These are phyloP conservation scores for Lecanicillium sp. DNA, from an alignment of 2,329 filamentous ascomycete species.

Conservation along the genomic window DNA sequence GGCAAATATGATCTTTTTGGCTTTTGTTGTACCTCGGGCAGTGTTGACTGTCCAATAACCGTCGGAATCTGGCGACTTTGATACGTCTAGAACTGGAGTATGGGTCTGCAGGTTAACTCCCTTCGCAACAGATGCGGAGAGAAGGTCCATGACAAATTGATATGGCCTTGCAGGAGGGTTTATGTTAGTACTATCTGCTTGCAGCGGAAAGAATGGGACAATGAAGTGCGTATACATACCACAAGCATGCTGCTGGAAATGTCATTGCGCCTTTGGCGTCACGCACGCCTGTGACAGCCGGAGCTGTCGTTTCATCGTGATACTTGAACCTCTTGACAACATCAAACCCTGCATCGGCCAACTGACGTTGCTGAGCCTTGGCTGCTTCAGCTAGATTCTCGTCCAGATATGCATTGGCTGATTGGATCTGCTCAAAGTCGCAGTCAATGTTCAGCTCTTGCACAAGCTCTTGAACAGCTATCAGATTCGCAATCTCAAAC, in stretches of 20 bases:
- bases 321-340: too few species aligned
- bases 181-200: slow-evolving; percentile 25
- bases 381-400: too few species aligned
- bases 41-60: slow-evolving; percentile 1
- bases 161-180: slow-evolving; percentile 23
- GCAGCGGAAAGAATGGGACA: slow-evolving; percentile 26
- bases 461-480: slow-evolving; percentile 25
- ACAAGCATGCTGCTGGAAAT: too few species aligned
- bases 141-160: slow-evolving; percentile 21
- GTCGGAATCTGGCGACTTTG: slow-evolving; percentile 4
- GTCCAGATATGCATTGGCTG: slow-evolving; percentile 28
- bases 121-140: slow-evolving; percentile 12
- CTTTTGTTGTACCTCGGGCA: slow-evolving; percentile 10
- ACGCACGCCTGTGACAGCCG: too few species aligned
- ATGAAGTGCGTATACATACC: slow-evolving; percentile 6
- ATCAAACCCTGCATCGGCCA: too few species aligned
- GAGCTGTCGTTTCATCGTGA: too few species aligned
- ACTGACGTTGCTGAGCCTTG: too few species aligned
- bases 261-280: too few species aligned
- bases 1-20: slow-evolving; percentile 47
- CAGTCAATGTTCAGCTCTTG: slow-evolving; percentile 31
- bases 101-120: slow-evolving; percentile 21
- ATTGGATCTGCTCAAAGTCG: slow-evolving; percentile 33
- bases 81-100: slow-evolving; percentile 16
- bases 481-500: slow-evolving; percentile 15